Evolutionary conservation across 495 filamentous ascomycete genomes (phyloP), one percentile per base, ranked within the genome.

Genomic region (Aspergillus diversus): DNA sequence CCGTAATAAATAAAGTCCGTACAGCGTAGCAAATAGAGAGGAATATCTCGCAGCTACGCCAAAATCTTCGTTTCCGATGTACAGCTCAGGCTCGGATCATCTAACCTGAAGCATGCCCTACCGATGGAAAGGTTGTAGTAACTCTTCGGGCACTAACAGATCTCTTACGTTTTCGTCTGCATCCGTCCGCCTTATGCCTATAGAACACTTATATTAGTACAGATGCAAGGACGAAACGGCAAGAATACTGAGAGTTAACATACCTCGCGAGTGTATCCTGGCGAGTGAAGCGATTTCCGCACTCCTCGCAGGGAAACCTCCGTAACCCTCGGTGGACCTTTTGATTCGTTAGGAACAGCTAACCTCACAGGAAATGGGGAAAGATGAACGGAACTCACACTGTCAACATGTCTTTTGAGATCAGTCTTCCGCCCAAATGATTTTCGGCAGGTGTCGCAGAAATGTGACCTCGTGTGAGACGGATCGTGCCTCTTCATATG

Each of bases 401-500:
- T 96, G 66, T 92, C 85, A 57, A 89, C 75, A 76, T 97, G 94
- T 60, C 94, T 81, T 62, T 87, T 84, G 35, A 97, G 82, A 73
- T 97, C 94, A 7, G 92, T 93, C 73, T 90, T 93, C 68, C 94
- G 64, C 7, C 77, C 70, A 60, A 78, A 77, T n/a, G 72, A 39
- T 59, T 74, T 66, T 15, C 57, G 66, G 65, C 78, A 95, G 63
- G 85, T 77, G 50, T 83, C 72, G 75, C 93, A 98, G 5, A 80
- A 76, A 73, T 91, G 88, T 1, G 87, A 86, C 67, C 89, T 88
- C 64, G 85, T 86, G 55, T 86, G 81, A 54, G 82, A 84, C 3
- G 93, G 89, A 73, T 97, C 87, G 75, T 98, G 94, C 7, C 87
- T 94, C 70, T 95, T 92, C 81, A 95, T 83, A 74, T 98, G 94